Base-by-base conservation (phyloP, 495 filamentous ascomycete species). In the Letharia columbiana region DNA sequence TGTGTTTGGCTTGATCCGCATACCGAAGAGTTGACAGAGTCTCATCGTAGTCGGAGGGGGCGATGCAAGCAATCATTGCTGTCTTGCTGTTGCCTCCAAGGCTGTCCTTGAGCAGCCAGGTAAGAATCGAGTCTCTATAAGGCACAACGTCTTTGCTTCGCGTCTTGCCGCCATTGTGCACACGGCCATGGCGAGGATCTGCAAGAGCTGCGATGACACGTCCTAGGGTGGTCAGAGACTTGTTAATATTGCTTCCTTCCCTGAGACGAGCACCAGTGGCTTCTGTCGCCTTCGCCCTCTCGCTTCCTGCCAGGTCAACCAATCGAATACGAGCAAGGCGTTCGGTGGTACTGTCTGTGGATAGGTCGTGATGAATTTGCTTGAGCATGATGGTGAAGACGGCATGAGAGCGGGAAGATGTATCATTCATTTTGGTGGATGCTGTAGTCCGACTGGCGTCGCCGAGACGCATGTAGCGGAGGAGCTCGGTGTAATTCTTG, bases 341-440 rank as follows among this genome's bases (percentile, higher is more conserved):
- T 78, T 98, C 94, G 9, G 93, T 97, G 1, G 94, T 98, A 74
- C 96, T 90, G 73, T 98, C 95, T 1, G 91, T 93, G 28, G 91
- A 88, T 75, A 96, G 86, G 71, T 96, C 91, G 77, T 97, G 93
- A 67, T 91, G 87, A 67, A 99, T 98, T 75, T 97, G 92, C 77
- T 97, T 98, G 40, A 99, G 80, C 74, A 93, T 92, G 67, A 99
- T 92, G 23, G 94, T 99, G 73, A 99, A 99, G 47, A 99, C 94
- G 4, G 95, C 91, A 72, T 99, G 94, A 61, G 89, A 93, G 73
- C 94, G 89, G 45, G 88, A 92, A 35, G 89, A 93, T 28, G 92
- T 98, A 76, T 99, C 94, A 73, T 99, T 99, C 94, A 99, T 99
- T 78, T 97, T 99, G 17, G 94, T 99, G 76, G 90, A 91, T 33